Percentiles rank a stretch among this genome's conserved stretches.
Evolutionary conservation across 2,329 filamentous ascomycete genomes (phyloP).

Genomic region (Malbranchea zuffiana): DNA sequence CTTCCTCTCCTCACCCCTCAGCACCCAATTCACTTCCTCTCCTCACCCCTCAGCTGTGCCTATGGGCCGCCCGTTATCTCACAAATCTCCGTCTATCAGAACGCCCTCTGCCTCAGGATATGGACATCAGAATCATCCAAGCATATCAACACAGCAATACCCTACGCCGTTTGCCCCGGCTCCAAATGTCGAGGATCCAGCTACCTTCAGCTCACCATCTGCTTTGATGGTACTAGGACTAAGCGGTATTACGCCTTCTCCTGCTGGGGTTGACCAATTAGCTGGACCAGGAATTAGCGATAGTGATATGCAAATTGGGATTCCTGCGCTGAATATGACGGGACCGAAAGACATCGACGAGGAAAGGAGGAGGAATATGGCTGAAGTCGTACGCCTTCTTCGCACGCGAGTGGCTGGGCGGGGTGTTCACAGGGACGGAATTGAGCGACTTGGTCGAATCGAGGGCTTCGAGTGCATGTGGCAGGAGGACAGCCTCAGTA

Average conservation of each 20-base stretch:
- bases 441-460: conserved; percentile 33
- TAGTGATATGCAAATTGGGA: conserved; percentile 31
- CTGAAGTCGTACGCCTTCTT: conserved; percentile 32
- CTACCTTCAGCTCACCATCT: conserved; percentile 37
- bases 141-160: conserved; percentile 32
- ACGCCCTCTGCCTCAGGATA: conserved; percentile 34
- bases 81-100: conserved; percentile 37
- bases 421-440: conserved; percentile 34
- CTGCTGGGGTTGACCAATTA: conserved; percentile 28
- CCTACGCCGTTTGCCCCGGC: conserved; percentile 32
- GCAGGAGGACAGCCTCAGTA: conserved; percentile 37
- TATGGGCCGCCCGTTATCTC: conserved; percentile 31
- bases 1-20: conserved; percentile 36
- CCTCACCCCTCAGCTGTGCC: conserved; percentile 33
- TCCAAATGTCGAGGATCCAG: conserved; percentile 28
- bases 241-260: conserved; percentile 32
- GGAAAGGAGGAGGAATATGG: conserved; percentile 32
- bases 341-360: conserved; percentile 30
- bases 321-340: conserved; percentile 29
- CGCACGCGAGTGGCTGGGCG: conserved; percentile 32
- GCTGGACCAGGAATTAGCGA: conserved; percentile 30
- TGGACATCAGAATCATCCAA: conserved; percentile 26
- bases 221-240: conserved; percentile 36
- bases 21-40: conserved; percentile 34
- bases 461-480: conserved; percentile 38